A percentile compares a stretch with the other conserved stretches of the same genome.
phyloP scores from a whole-genome alignment of 176 grass and related monocot genomes.

The Poa annua region DNA sequence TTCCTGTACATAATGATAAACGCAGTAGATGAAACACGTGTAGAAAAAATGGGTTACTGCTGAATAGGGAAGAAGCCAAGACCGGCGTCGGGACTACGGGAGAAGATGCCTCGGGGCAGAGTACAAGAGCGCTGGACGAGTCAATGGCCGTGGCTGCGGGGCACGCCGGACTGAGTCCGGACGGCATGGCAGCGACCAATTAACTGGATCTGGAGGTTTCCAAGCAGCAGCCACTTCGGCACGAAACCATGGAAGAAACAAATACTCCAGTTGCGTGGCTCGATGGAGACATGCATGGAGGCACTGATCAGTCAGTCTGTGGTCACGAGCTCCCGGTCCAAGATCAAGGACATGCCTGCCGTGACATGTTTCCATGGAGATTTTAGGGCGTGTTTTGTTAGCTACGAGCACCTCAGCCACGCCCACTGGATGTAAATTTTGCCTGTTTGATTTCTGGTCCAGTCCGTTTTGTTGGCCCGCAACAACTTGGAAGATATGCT shows the following conservation, averaged over 20 bases:
- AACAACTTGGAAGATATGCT: too few species aligned
- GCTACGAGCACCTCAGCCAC: too few species aligned
- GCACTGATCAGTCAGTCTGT: background rate
- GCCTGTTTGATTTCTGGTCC: too few species aligned
- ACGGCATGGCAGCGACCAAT: background rate
- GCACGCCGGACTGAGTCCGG: background rate
- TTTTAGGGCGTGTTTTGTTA: too few species aligned
- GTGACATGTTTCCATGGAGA: too few species aligned
- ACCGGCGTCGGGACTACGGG: background rate
- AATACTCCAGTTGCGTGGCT: background rate
- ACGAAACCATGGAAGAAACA: background rate
- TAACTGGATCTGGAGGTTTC: background rate
- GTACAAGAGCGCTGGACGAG: slow-evolving; percentile 13
- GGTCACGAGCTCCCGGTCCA: background rate
- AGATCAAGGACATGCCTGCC: background rate
- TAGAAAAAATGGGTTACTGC: too few species aligned
- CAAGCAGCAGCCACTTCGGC: background rate
- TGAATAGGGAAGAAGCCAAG: background rate
- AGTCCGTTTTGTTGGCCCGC: too few species aligned
- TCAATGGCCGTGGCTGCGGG: slow-evolving; percentile 10
- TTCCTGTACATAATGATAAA: too few species aligned
- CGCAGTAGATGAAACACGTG: too few species aligned
- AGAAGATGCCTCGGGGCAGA: background rate
- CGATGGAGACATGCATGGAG: background rate
- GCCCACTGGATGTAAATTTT: too few species aligned